Evolutionary conservation across 441 rosid species (phyloP), one percentile per base, ranked within the genome.

Genomic region (Rhodomyrtus psidioides): DNA sequence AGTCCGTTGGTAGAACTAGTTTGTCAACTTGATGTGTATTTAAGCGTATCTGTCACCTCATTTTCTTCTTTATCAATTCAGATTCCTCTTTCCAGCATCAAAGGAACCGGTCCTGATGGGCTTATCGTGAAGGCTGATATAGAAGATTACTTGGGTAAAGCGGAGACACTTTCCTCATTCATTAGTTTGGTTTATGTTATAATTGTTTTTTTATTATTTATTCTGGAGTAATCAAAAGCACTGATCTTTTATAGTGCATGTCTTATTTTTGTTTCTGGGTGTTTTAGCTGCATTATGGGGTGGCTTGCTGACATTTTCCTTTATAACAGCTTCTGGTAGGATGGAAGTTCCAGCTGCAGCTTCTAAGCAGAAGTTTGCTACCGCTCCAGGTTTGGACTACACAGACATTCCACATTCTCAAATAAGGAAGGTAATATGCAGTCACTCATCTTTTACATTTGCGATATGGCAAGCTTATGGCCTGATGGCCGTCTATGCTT

Each of bases 61-160:
- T 75, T 46, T 53, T 83, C 59, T 86, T 28, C 55, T 60, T 42
- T 49, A n/a, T 53, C 79, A 89, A 86, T 70, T 59, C 86, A 97
- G 99, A 95, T 96, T 81, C 83, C 94, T 75, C 97, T 96, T 85
- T 91, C 98, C 86, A 94, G 94, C 90, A 94, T 97, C 88, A 93
- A 93, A 88, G 99, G 99, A 90, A 95, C 99, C 12, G 99, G 99
- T 87, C 95, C 95, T 85, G 98, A 94, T 86, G 98, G 98, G 85
- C 91, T 76, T 76, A 94, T 97, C 86, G 95, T 94, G 86, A 97
- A 97, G 92, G 98, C 97, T 84, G 99, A 97, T 92, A 89, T 97
- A 81, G 97, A 97, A 91, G 99, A 95, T 85, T 95, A 91, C 91
- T 89, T 97, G 91, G 97, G 99, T 97, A 94, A 65, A 70, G 79